phyloP scores from a whole-genome alignment of 176 grass and related monocot genomes.

The Tillandsia fasciculata region DNA sequence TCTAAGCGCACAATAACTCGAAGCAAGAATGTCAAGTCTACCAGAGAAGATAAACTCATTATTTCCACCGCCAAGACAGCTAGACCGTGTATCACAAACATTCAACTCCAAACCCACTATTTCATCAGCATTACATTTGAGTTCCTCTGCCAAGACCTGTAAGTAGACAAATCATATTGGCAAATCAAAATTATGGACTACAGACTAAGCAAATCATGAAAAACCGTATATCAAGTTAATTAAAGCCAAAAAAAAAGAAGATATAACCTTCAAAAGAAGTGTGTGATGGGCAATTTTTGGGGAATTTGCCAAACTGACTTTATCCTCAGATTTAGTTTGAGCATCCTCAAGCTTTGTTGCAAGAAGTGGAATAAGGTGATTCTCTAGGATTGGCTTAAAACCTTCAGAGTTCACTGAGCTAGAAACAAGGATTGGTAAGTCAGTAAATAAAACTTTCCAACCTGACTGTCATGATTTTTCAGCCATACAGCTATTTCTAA shows the following conservation, averaged over 20 bases:
- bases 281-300: conserved; percentile 57
- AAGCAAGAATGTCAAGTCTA: conserved; percentile 92
- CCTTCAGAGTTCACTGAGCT: conserved; percentile 97
- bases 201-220: neutral
- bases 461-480: no score
- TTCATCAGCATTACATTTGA: conserved; percentile 56
- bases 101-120: conserved; percentile 90
- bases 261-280: conserved; percentile 68
- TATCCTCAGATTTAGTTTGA: conserved; percentile 41
- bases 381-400: conserved; percentile 94
- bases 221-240: neutral
- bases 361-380: conserved; percentile 71
- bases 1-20: conserved; percentile 83
- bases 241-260: conserved; percentile 2
- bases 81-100: conserved; percentile 85
- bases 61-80: conserved; percentile 81
- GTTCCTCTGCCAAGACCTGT: conserved; percentile 78
- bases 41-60: conserved; percentile 96
- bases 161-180: neutral
- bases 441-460: conserved; percentile 12
- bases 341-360: conserved; percentile 72
- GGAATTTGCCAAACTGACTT: conserved; percentile 30
- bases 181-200: conserved; percentile 4
- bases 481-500: no score
- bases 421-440: conserved; percentile 34